Evolutionary conservation across 305 asterid genomes (phyloP).

Genomic region (Plantago coronopus): DNA sequence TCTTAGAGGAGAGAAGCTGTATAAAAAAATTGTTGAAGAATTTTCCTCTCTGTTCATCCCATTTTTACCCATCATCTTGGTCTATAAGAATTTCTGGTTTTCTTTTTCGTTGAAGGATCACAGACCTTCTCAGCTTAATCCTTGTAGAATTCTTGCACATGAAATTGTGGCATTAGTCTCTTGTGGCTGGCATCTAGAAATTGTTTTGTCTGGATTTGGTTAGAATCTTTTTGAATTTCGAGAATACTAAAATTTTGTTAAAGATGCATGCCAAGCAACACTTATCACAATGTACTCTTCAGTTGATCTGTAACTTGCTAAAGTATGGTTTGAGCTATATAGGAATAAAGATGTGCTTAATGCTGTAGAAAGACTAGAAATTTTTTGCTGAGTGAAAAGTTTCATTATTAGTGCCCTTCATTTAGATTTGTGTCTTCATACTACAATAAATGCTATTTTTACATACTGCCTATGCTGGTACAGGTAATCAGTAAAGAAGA

Average conservation of each 20-base stretch:
- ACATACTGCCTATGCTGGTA: conserved; percentile 20
- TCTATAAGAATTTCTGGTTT: background rate
- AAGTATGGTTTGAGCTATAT: background rate
- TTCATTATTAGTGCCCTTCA: conserved; percentile 8
- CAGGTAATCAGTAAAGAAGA: conserved; percentile 79
- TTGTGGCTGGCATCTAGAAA: background rate
- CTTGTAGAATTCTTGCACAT: background rate
- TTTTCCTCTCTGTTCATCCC: too few relatives aligned
- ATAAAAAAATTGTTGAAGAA: too few relatives aligned
- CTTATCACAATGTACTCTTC: background rate
- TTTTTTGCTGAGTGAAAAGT: background rate
- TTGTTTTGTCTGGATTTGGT: background rate
- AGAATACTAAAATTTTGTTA: background rate
- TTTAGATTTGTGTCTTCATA: conserved; percentile 14
- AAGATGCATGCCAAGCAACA: background rate
- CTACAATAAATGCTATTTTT: background rate
- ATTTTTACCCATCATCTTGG: too few relatives aligned
- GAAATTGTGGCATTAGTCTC: background rate
- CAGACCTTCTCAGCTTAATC: too few relatives aligned
- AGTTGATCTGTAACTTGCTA: background rate
- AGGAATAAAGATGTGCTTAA: background rate
- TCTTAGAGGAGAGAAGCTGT: too few relatives aligned
- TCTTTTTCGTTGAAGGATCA: background rate
- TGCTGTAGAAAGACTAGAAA: background rate
- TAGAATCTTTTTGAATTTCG: background rate